Percentiles rank a stretch among this genome's conserved stretches.
phyloP scores from a whole-genome alignment of 2,329 filamentous ascomycete genomes.

The Aureobasidium sp. region DNA sequence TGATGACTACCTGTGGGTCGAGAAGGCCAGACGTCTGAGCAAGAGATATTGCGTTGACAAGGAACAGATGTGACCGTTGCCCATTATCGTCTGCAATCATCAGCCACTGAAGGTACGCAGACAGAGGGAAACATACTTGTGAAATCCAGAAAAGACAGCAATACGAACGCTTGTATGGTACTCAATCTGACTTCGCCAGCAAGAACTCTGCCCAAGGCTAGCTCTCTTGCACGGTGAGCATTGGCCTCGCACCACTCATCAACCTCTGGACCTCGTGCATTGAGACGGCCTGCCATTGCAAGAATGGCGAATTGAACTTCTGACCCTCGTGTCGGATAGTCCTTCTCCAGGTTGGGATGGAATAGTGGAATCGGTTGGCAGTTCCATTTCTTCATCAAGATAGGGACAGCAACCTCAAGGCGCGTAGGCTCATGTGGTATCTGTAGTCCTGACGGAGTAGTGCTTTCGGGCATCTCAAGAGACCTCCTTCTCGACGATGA shows the following conservation, averaged over 20 bases:
- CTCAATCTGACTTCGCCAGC: conserved; percentile 1
- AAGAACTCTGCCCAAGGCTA: background rate
- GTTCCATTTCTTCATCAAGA: conserved; percentile 8
- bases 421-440: conserved; percentile 3
- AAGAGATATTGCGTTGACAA: conserved; percentile 7
- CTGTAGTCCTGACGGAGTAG: conserved; percentile 3
- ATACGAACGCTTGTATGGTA: conserved; percentile 7
- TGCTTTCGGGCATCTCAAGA: background rate
- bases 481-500: background rate
- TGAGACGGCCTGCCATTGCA: conserved; percentile 6
- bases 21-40: conserved; percentile 2
- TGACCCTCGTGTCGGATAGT: background rate
- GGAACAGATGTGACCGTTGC: conserved; percentile 3
- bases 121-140: background rate
- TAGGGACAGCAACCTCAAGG: conserved; percentile 5
- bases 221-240: conserved; percentile 4
- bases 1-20: conserved; percentile 1
- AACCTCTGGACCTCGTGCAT: conserved; percentile 2
- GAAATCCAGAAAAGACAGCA: conserved; percentile 12
- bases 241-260: conserved; percentile 13
- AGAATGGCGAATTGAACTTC: conserved; percentile 10
- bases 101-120: background rate
- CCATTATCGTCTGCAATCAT: conserved; percentile 1
- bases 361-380: conserved; percentile 11
- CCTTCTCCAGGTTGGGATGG: conserved; percentile 10